Percentiles rank a stretch among this genome's conserved stretches.
Conservation (phyloP, 345 rosid genomes). For the Lepidium aucheri region DNA sequence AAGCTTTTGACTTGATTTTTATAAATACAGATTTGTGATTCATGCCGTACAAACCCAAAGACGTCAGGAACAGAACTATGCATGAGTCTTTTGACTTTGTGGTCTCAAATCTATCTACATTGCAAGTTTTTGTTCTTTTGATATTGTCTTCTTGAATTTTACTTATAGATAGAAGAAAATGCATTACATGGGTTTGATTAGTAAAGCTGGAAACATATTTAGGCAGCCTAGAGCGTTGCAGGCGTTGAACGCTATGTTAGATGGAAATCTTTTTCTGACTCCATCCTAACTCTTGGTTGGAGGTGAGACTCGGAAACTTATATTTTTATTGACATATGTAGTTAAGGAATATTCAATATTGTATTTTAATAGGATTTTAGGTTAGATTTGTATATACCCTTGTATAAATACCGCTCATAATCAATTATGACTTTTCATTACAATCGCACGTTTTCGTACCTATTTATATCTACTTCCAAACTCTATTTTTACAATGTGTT, state of each 20-base stretch:
- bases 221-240: constrained; percentile 28
- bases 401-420: too few species aligned
- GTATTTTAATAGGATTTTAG: too few species aligned
- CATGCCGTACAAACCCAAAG: not conserved
- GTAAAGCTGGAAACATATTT: constrained; percentile 30
- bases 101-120: not conserved
- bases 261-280: constrained; percentile 26
- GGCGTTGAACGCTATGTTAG: constrained; percentile 21
- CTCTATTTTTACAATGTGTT: too few species aligned
- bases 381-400: too few species aligned
- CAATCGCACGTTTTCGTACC: too few species aligned
- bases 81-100: not conserved
- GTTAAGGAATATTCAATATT: too few species aligned
- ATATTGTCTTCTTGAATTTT: not conserved
- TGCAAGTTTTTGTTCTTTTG: not conserved
- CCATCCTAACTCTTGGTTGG: constrained; percentile 28
- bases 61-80: not conserved
- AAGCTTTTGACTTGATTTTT: constrained; percentile 10
- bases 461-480: too few species aligned
- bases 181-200: constrained; percentile 30
- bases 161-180: constrained; percentile 17
- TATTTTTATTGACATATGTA: too few species aligned
- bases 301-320: constrained; percentile 17
- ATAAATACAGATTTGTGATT: not conserved
- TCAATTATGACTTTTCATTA: too few species aligned